Evolutionary conservation across 306 rosid species (phyloP).

Genomic region (Casuarina cunninghamiana): DNA sequence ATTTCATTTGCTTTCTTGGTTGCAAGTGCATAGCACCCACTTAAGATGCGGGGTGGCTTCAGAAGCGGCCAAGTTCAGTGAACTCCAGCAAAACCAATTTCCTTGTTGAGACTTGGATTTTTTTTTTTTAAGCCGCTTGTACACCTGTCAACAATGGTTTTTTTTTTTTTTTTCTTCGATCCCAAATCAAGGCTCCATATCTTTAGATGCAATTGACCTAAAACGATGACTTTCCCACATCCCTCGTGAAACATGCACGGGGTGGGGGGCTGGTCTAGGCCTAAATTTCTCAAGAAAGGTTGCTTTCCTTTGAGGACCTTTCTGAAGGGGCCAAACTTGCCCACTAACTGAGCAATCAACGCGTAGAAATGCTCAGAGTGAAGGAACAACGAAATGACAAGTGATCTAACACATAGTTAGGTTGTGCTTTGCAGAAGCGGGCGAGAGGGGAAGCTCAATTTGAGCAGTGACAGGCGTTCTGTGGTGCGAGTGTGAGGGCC

Average conservation of each 20-base stretch:
- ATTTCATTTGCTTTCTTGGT: no score
- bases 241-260: not conserved
- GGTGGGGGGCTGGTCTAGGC: not conserved
- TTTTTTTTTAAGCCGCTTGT: no score
- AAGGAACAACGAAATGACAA: constrained; percentile 19
- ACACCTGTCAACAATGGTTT: not conserved
- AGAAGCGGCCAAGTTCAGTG: no score
- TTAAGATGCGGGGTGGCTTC: no score
- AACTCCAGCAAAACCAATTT: no score
- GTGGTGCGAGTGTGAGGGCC: not conserved
- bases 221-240: not conserved
- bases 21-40: no score
- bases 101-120: no score
- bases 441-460: constrained; percentile 6
- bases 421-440: constrained; percentile 23
- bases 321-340: constrained; percentile 14
- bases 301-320: not conserved
- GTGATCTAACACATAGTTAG: constrained; percentile 6
- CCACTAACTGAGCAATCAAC: constrained; percentile 17
- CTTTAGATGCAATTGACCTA: no score
- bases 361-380: not conserved
- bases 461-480: not conserved
- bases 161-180: not conserved
- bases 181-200: not conserved
- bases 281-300: not conserved